These are phyloP conservation scores for Penicillium alfredii DNA, from an alignment of 495 filamentous ascomycete genomes.

Conservation along the genomic window DNA sequence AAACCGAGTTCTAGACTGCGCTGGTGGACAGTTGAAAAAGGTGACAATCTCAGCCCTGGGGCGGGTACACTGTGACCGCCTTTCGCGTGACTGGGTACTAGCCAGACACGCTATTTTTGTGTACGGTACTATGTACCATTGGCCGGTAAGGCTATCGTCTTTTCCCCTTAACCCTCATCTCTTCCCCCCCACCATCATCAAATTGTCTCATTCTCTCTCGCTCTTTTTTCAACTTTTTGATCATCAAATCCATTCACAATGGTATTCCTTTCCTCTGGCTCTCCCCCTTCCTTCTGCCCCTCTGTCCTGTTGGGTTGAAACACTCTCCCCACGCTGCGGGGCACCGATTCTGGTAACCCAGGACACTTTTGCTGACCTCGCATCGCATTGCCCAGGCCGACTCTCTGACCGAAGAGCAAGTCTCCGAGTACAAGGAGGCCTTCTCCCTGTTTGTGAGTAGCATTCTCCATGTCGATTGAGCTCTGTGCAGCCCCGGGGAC, in stretches of 20 bases:
- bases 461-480: constrained; percentile 4
- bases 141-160: constrained; percentile 18
- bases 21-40: no score
- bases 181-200: constrained; percentile 16
- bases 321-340: constrained; percentile 36
- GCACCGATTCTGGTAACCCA: constrained; percentile 22
- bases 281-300: background rate
- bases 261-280: constrained; percentile 1
- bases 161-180: constrained; percentile 19
- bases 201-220: constrained; percentile 24
- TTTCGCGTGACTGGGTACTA: constrained; percentile 11
- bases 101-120: constrained; percentile 15
- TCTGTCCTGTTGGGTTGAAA: constrained; percentile 5
- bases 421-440: constrained; percentile 99
- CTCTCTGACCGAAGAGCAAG: constrained; percentile 96
- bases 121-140: constrained; percentile 12
- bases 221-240: background rate
- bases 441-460: constrained; percentile 99
- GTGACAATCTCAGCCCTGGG: constrained; percentile 4
- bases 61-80: constrained; percentile 22
- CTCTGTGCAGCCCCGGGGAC: no score
- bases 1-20: no score
- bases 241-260: constrained; percentile 6
- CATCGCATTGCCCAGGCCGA: constrained; percentile 58
- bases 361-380: constrained; percentile 21